Percentiles rank a stretch among this genome's conserved stretches.
These are phyloP conservation scores for Gnetum montanum DNA, from an alignment of 75 land plant species.

Conservation along the genomic window DNA sequence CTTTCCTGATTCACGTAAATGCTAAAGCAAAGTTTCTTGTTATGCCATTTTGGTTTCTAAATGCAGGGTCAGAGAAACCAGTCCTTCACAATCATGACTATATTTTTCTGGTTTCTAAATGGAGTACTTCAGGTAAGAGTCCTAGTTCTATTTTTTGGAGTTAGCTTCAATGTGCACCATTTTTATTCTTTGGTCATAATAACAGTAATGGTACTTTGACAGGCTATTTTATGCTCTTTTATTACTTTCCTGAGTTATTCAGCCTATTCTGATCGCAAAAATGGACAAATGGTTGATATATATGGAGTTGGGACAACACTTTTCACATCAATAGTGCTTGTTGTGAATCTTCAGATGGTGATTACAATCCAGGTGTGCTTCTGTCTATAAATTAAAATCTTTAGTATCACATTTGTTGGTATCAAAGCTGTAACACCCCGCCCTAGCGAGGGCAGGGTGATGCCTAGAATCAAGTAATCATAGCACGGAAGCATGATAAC, in stretches of 20 bases:
- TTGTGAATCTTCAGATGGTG: constrained; percentile 23
- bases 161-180: too few relatives aligned
- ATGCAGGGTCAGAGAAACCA: constrained; percentile 6
- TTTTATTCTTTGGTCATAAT: too few relatives aligned
- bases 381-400: background rate
- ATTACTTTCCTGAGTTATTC: constrained; percentile 12
- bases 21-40: too few relatives aligned
- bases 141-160: too few relatives aligned
- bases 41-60: too few relatives aligned
- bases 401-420: background rate
- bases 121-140: constrained; percentile 8
- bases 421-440: background rate
- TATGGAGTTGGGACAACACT: constrained; percentile 20
- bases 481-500: too few relatives aligned
- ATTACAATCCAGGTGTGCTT: constrained; percentile 12
- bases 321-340: constrained; percentile 24
- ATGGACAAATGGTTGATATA: constrained; percentile 15
- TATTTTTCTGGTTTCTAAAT: background rate
- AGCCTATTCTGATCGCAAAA: constrained; percentile 9
- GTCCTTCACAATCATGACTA: background rate
- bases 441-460: too few relatives aligned
- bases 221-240: constrained; percentile 13
- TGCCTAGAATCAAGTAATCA: too few relatives aligned
- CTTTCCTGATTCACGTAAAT: too few relatives aligned
- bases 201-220: background rate